phyloP scores from a whole-genome alignment of 2,329 filamentous ascomycete genomes.

The Penicillium sp. region DNA sequence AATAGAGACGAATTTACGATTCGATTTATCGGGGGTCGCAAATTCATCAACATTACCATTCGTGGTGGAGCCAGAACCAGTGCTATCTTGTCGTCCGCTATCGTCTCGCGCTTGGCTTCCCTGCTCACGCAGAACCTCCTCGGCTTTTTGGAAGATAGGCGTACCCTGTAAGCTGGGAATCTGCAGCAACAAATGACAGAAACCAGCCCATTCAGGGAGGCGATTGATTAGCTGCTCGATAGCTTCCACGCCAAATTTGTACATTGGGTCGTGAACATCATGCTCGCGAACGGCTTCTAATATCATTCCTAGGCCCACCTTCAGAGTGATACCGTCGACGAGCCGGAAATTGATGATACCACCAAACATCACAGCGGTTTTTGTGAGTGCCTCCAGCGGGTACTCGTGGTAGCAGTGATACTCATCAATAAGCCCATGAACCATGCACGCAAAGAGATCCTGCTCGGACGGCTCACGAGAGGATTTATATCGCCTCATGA shows the following conservation, averaged over 20 bases:
- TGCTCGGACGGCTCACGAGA: slow-evolving; percentile 85
- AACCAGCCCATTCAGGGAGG: slow-evolving; percentile 92
- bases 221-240: slow-evolving; percentile 84
- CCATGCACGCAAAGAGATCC: slow-evolving; percentile 97
- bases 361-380: slow-evolving; percentile 93
- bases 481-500: slow-evolving; percentile 84
- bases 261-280: slow-evolving; percentile 84
- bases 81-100: slow-evolving; percentile 41
- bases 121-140: slow-evolving; percentile 76
- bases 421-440: slow-evolving; percentile 95
- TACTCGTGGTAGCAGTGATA: slow-evolving; percentile 96
- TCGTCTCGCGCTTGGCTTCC: slow-evolving; percentile 63
- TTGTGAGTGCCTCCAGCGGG: slow-evolving; percentile 92
- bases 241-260: slow-evolving; percentile 95
- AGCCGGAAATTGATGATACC: slow-evolving; percentile 94
- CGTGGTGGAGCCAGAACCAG: slow-evolving; percentile 52
- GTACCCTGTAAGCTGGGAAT: slow-evolving; percentile 83
- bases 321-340: slow-evolving; percentile 85
- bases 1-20: slow-evolving; percentile 77
- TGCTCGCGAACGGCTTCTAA: slow-evolving; percentile 93
- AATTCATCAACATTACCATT: slow-evolving; percentile 75
- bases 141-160: slow-evolving; percentile 80
- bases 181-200: slow-evolving; percentile 82
- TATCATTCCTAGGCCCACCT: slow-evolving; percentile 96
- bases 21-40: slow-evolving; percentile 61